Evolutionary conservation across 192 early-diverging fungal genomes (phyloP), one percentile per base, ranked within the genome.

Genomic region (Backusella tuberculispora): DNA sequence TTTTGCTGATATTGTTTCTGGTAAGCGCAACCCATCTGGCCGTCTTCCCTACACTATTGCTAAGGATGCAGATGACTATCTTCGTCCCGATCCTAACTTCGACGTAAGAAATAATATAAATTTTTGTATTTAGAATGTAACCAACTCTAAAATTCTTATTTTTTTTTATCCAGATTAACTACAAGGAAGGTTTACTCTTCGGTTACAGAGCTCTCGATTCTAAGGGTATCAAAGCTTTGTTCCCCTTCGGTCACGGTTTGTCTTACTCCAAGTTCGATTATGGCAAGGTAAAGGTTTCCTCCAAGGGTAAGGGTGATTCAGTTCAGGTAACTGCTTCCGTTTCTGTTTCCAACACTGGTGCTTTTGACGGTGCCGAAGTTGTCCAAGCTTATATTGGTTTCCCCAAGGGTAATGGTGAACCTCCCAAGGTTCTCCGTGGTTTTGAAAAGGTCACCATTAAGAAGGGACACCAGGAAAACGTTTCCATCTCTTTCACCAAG

Each of bases 231-330:
- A 60, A 65, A 10, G 86, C 89, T 66, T 43, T 86, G 47, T 91
- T 87, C 70, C 73, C 45, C 21, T 92, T 92, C 73, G 90, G 90
- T n/a, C 83, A 84, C 73, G 90, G 90, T 70, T 74, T 92, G 6
- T 92, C 91, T 10, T 92, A 92, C 81, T 84, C 91, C n/a, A 81
- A 21, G 12, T 92, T 91, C 76, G 65, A 50, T 3, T 92, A 91
- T 71, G 71, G 68, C n/a, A 43, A 81, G 13, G 42, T 88, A 15
- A 42, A 67, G 21, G 21, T 74, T 24, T 40, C 17, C 17, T 12
- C 17, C 64, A 66, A 66, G 38, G 64, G 64, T 41, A 40, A 69
- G 24, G 26, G 15, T 19, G 17, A 56, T n/a, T 37, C 42, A 15
- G 37, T 34, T 8, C 24, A 60, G 44, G 40, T 15, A 70, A 63